Evolutionary conservation across 208 protist genomes (phyloP), one percentile per base, ranked within the genome.

Genomic region (Leishmania lainsoni): DNA sequence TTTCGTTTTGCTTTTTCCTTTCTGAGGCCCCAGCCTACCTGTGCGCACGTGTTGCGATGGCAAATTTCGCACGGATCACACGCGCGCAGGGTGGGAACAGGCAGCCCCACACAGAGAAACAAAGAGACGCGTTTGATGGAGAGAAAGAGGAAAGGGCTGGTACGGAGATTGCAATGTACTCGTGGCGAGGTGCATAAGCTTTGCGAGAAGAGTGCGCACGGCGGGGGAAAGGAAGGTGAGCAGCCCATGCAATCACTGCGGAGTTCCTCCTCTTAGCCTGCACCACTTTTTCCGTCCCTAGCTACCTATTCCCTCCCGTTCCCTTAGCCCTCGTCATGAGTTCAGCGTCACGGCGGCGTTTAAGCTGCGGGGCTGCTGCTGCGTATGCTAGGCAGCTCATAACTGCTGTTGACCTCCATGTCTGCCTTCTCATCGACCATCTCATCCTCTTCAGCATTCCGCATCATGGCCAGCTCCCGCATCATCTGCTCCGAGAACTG

Each of bases 401-500:
- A 81, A 56, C 22, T 81, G 54, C 78, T 81, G 26, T n/a, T 65
- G 56, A 54, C 69, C 35, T 81, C 78, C 8, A 42, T 49, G n/a
- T 81, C 78, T 45, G 14, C 52, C 17, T 32, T 32, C 3, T 81
- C 78, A 42, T 81, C 78, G 3, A 9, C 12, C 16, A 61, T 58
- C 5, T 52, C 78, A 29, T 75, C 78, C 54, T 81, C 84, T 48
- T 82, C 75, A 3, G 65, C 61, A 26, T 75, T 84, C 39, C 81
- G 89, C 75, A 92, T 65, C 22, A 88, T 75, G 20, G 78, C 42
- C 49, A 90, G 79, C 61, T 88, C 84, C 0, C 70, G 77, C 72
- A 90, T 45, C 16, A 89, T 66, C 48, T 87, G 78, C 82, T 87
- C 83, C 26, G 82, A 75, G 66, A 81, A 84, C 39, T 79, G 79